Evolutionary conservation across 305 asterid species (phyloP).

Genomic region (Rubia tinctorum): DNA sequence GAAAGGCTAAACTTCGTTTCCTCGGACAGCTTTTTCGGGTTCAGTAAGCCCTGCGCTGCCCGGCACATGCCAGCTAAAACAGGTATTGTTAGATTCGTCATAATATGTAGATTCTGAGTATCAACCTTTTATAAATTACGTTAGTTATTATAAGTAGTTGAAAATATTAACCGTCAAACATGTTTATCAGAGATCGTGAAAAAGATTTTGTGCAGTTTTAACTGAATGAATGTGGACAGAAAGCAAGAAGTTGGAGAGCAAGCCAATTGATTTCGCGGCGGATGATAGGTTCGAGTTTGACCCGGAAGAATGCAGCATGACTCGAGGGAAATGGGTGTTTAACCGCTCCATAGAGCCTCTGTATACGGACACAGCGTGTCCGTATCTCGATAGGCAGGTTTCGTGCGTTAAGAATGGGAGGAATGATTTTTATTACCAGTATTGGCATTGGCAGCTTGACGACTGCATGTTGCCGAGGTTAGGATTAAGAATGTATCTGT

Average conservation of each 20-base stretch:
- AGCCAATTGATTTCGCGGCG: slow-evolving; percentile 41
- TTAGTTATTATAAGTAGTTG: too few species aligned
- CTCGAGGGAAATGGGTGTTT: slow-evolving; percentile 74
- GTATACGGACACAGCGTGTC: slow-evolving; percentile 64
- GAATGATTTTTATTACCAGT: slow-evolving; percentile 60
- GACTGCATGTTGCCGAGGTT: slow-evolving; percentile 88
- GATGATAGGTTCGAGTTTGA: slow-evolving; percentile 65
- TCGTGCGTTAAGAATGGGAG: slow-evolving; percentile 76
- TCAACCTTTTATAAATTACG: too few species aligned
- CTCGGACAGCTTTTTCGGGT: slow-evolving; percentile 38
- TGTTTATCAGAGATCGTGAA: too few species aligned
- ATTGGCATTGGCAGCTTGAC: slow-evolving; percentile 92
- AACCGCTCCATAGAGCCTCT: slow-evolving; percentile 63
- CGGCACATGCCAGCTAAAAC: slow-evolving; percentile 26
- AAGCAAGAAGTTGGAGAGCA: slow-evolving; percentile 26
- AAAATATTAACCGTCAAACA: too few species aligned
- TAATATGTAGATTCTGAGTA: too few species aligned
- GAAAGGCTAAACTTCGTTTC: slow-evolving; percentile 48
- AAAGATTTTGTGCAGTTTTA: not conserved
- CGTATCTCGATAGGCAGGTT: slow-evolving; percentile 67
- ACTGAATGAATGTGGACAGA: slow-evolving; percentile 24
- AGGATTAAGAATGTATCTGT: not conserved
- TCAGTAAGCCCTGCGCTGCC: slow-evolving; percentile 45
- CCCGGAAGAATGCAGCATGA: slow-evolving; percentile 66
- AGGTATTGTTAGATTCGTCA: slow-evolving; percentile 23